These are phyloP conservation scores for Boletus sensibilis DNA, from an alignment of 768 basidiomycete species.

Conservation along the genomic window DNA sequence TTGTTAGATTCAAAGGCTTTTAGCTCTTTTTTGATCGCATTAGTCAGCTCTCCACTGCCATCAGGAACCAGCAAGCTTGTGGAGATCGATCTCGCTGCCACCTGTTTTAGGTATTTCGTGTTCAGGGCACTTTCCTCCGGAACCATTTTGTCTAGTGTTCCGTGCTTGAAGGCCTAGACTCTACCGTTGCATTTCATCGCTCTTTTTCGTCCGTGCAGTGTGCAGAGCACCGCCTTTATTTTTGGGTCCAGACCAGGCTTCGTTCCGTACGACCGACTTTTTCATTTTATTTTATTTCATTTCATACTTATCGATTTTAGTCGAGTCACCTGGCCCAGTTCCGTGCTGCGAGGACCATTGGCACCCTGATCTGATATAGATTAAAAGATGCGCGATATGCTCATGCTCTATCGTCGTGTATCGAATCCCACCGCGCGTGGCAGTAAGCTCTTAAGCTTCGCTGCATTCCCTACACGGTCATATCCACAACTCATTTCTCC, in stretches of 20 bases:
- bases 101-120: neutral
- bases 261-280: constrained; percentile 1
- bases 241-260: constrained; percentile 2
- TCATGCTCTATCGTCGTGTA: constrained; percentile 9
- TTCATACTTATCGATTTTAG: constrained; percentile 16
- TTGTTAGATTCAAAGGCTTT: constrained; percentile 29
- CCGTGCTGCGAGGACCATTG: constrained; percentile 28
- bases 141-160: neutral
- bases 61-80: too few species aligned
- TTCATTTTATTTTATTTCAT: constrained; percentile 2
- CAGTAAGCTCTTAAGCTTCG: constrained; percentile 23
- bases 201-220: neutral
- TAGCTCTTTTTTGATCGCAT: constrained; percentile 4
- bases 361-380: constrained; percentile 30
- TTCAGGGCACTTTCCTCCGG: constrained; percentile 1
- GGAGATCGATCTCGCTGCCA: too few species aligned
- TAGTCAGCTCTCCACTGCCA: constrained; percentile 7
- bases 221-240: neutral
- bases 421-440: constrained; percentile 22
- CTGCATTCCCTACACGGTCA: constrained; percentile 8
- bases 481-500: constrained; percentile 7
- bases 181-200: neutral
- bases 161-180: constrained; percentile 12
- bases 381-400: constrained; percentile 21
- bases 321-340: constrained; percentile 14